Conservation (phyloP, 352 stramenopile genomes). For the Phytopythium ostracodes region DNA sequence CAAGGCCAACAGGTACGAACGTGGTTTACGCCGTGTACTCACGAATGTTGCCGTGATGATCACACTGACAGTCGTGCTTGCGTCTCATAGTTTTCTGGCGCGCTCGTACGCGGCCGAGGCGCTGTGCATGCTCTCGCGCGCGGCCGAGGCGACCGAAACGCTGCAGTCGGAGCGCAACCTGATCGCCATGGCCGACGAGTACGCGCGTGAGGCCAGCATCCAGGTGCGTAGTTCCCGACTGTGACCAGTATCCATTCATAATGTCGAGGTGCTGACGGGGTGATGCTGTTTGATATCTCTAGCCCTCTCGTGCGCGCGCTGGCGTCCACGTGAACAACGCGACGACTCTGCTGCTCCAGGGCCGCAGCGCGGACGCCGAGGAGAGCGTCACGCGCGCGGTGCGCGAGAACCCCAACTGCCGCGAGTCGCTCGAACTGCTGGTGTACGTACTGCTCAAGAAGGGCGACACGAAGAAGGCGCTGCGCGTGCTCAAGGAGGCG, state of each 20-base stretch:
- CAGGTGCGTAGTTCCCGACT: constrained; percentile 27
- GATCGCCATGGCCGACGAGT: constrained; percentile 73
- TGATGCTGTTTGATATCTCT: constrained; percentile 4
- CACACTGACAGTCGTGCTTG: background rate
- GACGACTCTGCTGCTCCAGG: constrained; percentile 71
- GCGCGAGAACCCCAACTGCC: constrained; percentile 74
- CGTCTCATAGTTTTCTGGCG: constrained; percentile 47
- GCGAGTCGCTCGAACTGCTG: constrained; percentile 80
- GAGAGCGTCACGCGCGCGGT: constrained; percentile 83
- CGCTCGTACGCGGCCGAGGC: constrained; percentile 89
- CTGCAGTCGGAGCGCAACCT: constrained; percentile 74
- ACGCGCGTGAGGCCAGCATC: constrained; percentile 70
- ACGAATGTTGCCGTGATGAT: too few species aligned
- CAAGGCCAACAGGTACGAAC: constrained; percentile 49
- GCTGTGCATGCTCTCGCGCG: constrained; percentile 84
- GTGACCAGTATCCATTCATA: background rate
- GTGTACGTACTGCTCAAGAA: constrained; percentile 89
- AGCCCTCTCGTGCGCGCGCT: constrained; percentile 64
- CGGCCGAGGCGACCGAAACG: constrained; percentile 66
- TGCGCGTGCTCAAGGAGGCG: constrained; percentile 84
- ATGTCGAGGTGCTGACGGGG: constrained; percentile 7
- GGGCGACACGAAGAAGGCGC: constrained; percentile 84
- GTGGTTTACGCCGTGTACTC: too few species aligned
- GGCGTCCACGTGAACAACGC: constrained; percentile 86
- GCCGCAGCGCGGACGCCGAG: constrained; percentile 66